These are phyloP conservation scores for Leccinum solheimii DNA, from an alignment of 1,284 basidiomycete species.

Conservation along the genomic window DNA sequence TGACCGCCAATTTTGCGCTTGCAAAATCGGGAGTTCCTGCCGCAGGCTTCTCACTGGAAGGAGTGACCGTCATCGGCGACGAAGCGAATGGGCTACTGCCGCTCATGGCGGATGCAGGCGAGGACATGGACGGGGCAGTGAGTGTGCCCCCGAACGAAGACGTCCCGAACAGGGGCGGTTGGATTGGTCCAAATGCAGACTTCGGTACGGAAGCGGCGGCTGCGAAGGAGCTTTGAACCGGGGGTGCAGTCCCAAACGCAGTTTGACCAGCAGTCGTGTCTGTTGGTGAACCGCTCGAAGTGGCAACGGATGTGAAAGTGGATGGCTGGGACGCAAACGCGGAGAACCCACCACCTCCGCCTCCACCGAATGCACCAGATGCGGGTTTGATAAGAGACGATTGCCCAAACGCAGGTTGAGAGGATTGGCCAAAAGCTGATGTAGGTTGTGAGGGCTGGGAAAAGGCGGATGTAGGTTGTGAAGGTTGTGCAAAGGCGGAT, in stretches of 20 bases:
- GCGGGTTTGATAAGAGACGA: constrained; percentile 33
- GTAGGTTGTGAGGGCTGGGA: constrained; percentile 38
- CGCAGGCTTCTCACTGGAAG: constrained; percentile 25
- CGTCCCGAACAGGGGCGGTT: constrained; percentile 18
- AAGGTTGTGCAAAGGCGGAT: constrained; percentile 40
- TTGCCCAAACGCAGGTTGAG: constrained; percentile 40
- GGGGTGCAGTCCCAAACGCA: constrained; percentile 33
- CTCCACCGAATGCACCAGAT: constrained; percentile 34
- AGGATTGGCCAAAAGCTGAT: constrained; percentile 39
- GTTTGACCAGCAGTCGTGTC: constrained; percentile 23
- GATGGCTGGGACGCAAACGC: constrained; percentile 37
- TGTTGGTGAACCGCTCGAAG: constrained; percentile 13
- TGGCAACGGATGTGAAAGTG: constrained; percentile 24
- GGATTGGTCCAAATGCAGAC: constrained; percentile 34
- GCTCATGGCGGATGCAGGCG: constrained; percentile 21
- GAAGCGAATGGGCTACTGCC: constrained; percentile 28
- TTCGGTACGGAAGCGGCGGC: constrained; percentile 21
- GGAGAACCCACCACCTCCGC: constrained; percentile 38
- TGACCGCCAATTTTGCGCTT: constrained; percentile 40
- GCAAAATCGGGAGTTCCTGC: constrained; percentile 46
- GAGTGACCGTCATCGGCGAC: constrained; percentile 28
- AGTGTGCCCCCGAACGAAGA: constrained; percentile 13
- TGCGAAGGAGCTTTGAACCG: constrained; percentile 31
- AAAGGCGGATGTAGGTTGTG: constrained; percentile 40
- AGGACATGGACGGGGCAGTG: constrained; percentile 17